phyloP scores from a whole-genome alignment of 495 filamentous ascomycete genomes.

The Platismatia glauca region DNA sequence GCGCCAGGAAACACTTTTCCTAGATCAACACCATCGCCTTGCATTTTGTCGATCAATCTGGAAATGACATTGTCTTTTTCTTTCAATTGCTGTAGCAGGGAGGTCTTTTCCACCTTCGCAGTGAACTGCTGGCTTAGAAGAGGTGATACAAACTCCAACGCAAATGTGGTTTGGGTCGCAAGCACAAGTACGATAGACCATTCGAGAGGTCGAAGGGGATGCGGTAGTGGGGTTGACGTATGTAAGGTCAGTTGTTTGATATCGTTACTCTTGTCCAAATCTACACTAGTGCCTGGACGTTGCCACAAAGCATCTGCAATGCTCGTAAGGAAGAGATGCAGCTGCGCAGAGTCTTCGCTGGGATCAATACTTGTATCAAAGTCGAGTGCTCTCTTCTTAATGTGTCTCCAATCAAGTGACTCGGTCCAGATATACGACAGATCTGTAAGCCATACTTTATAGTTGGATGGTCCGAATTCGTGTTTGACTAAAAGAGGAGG shows the following conservation, averaged over 20 bases:
- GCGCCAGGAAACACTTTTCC: constrained; percentile 61
- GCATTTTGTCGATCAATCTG: constrained; percentile 71
- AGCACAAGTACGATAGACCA: constrained; percentile 59
- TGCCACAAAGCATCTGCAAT: constrained; percentile 54
- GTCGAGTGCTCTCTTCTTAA: constrained; percentile 56
- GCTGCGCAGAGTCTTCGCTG: constrained; percentile 62
- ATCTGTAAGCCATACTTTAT: constrained; percentile 73
- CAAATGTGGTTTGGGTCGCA: constrained; percentile 44
- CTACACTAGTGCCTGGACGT: constrained; percentile 30
- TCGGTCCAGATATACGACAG: constrained; percentile 81
- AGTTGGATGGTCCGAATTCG: constrained; percentile 44
- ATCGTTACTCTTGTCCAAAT: constrained; percentile 22
- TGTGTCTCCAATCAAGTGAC: constrained; percentile 49
- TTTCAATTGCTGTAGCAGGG: constrained; percentile 49
- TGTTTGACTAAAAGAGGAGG: constrained; percentile 51
- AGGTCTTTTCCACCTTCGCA: constrained; percentile 41
- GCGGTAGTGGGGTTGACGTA: constrained; percentile 53
- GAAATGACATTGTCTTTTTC: constrained; percentile 75
- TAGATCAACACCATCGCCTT: constrained; percentile 56
- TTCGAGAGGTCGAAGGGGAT: constrained; percentile 54
- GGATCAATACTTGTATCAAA: constrained; percentile 77
- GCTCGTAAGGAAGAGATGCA: constrained; percentile 62
- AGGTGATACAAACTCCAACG: constrained; percentile 58
- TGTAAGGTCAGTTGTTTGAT: constrained; percentile 44
- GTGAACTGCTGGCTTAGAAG: constrained; percentile 50